These are phyloP conservation scores for Lachnellula occidentalis DNA, from an alignment of 2,329 filamentous ascomycete genomes.

Conservation along the genomic window DNA sequence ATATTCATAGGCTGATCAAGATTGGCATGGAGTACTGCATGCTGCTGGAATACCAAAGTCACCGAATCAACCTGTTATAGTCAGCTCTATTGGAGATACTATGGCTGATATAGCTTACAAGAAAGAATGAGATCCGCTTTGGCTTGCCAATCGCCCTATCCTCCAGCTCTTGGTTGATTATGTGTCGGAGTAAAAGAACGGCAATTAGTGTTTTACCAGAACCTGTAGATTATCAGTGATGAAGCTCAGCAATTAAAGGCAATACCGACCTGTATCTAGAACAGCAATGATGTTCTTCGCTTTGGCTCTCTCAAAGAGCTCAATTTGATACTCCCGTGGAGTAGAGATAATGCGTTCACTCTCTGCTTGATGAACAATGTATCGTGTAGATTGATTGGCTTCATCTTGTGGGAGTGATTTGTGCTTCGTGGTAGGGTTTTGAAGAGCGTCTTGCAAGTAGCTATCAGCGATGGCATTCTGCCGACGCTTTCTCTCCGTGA, in stretches of 20 bases:
- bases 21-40: slow-evolving; percentile 74
- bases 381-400: slow-evolving; percentile 25
- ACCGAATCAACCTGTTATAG: slow-evolving; percentile 68
- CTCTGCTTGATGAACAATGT: slow-evolving; percentile 30
- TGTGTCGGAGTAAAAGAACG: slow-evolving; percentile 72
- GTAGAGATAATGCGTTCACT: slow-evolving; percentile 59
- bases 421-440: slow-evolving; percentile 25
- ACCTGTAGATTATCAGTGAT: slow-evolving; percentile 42
- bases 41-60: slow-evolving; percentile 84
- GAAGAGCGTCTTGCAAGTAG: slow-evolving; percentile 33
- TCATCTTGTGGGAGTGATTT: slow-evolving; percentile 18
- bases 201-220: slow-evolving; percentile 97
- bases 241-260: neutral
- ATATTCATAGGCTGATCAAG: slow-evolving; percentile 69
- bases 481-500: slow-evolving; percentile 43
- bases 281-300: slow-evolving; percentile 85
- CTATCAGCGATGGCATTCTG: slow-evolving; percentile 47
- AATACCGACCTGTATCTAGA: slow-evolving; percentile 67
- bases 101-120: slow-evolving; percentile 44
- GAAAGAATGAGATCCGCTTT: slow-evolving; percentile 72
- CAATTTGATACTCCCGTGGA: slow-evolving; percentile 84
- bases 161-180: slow-evolving; percentile 72
- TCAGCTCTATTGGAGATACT: slow-evolving; percentile 8
- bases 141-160: slow-evolving; percentile 53
- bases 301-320: slow-evolving; percentile 86